A percentile compares a stretch with the other conserved stretches of the same genome.
Evolutionary conservation across 768 basidiomycete genomes (phyloP).

Genomic region (Nevesoporus exiguus): DNA sequence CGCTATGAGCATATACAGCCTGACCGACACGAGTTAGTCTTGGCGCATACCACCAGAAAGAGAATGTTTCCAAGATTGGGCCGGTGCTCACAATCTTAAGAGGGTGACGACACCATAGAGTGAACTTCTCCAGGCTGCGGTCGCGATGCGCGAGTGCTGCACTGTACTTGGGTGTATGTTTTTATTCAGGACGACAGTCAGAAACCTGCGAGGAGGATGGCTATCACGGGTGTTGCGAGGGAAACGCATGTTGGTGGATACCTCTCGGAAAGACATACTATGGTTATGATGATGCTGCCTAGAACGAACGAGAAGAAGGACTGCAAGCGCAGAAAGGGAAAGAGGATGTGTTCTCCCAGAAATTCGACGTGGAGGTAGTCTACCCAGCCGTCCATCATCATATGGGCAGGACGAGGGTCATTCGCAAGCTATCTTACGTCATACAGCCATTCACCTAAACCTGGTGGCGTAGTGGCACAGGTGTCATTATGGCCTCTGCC

Average conservation of each 20-base stretch:
- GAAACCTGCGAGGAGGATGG: conserved; percentile 34
- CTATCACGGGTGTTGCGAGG: conserved; percentile 4
- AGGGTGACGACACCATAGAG: conserved; percentile 58
- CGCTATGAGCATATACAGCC: conserved; percentile 68
- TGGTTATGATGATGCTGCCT: conserved; percentile 41
- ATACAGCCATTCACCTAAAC: conserved; percentile 1
- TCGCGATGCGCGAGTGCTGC: conserved; percentile 40
- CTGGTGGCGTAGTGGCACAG: not conserved
- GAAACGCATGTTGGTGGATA: conserved; percentile 23
- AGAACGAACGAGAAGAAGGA: conserved; percentile 49
- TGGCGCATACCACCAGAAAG: not conserved
- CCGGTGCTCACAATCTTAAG: conserved; percentile 52
- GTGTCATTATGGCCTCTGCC: not conserved
- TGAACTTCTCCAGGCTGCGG: conserved; percentile 50
- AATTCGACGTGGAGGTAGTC: conserved; percentile 44
- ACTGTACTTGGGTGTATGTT: conserved; percentile 44
- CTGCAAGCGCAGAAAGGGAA: conserved; percentile 40
- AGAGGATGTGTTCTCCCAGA: conserved; percentile 45
- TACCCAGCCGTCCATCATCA: conserved; percentile 43
- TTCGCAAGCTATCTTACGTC: conserved; percentile 7
- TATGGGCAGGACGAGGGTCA: not conserved
- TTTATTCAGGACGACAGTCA: conserved; percentile 48
- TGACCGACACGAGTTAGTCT: conserved; percentile 24
- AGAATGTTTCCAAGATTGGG: not conserved
- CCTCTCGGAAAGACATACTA: conserved; percentile 59